Evolutionary conservation across 208 protist species (phyloP).

Genomic region (Crithidia acanthocephali): DNA sequence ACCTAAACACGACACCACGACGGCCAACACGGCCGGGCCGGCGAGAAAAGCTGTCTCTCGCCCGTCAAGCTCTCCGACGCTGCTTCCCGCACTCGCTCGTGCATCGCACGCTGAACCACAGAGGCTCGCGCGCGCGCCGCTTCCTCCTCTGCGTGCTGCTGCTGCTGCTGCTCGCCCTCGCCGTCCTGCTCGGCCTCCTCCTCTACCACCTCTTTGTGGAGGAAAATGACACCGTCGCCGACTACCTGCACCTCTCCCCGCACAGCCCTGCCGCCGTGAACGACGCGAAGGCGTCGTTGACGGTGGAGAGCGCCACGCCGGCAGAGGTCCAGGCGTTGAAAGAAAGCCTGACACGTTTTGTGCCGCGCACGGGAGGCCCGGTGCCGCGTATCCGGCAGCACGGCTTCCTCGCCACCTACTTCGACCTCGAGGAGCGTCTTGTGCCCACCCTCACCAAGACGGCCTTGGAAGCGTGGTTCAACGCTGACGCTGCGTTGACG

Average conservation of each 20-base stretch:
- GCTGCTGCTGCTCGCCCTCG: neutral
- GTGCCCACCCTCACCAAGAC: conserved; percentile 17
- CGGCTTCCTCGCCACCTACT: conserved; percentile 25
- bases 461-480: conserved; percentile 15
- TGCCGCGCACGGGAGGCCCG: conserved; percentile 2
- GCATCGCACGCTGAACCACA: neutral
- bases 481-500: neutral
- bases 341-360: neutral
- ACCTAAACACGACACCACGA: neutral
- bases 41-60: neutral
- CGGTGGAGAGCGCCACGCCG: neutral
- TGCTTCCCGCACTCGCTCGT: neutral
- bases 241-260: conserved; percentile 1
- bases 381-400: conserved; percentile 2
- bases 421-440: conserved; percentile 18
- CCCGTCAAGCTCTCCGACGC: neutral
- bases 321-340: neutral
- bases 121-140: neutral
- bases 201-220: neutral
- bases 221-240: neutral
- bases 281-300: neutral
- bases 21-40: neutral
- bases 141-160: neutral
- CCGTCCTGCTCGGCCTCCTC: neutral
- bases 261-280: no score